A percentile compares a stretch with the other conserved stretches of the same genome.
Conservation (phyloP, 2,329 filamentous ascomycete genomes). For the Fusarium foetens region DNA sequence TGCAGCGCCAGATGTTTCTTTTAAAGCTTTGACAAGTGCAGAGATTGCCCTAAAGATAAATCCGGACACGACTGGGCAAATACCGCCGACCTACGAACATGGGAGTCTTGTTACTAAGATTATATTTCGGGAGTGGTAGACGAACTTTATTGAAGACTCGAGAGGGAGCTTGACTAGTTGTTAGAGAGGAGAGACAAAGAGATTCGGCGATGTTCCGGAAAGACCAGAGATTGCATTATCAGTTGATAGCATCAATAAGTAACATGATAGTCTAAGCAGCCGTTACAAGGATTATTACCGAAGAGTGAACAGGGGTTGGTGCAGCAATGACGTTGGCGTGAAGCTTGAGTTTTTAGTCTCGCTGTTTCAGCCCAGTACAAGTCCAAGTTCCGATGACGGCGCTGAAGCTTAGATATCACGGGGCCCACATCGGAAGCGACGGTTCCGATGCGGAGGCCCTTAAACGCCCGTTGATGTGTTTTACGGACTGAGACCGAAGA, state of each 20-base stretch:
- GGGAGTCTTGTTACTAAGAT: constrained; percentile 26
- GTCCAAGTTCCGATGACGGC: constrained; percentile 38
- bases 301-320: constrained; percentile 19
- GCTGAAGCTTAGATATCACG: background rate
- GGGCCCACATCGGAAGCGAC: constrained; percentile 35
- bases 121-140: constrained; percentile 53
- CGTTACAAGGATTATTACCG: constrained; percentile 39
- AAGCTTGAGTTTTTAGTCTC: constrained; percentile 28
- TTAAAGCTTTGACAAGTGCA: constrained; percentile 8
- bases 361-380: constrained; percentile 29
- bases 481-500: background rate
- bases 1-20: constrained; percentile 2
- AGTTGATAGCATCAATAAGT: constrained; percentile 36
- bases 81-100: constrained; percentile 21
- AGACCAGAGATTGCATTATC: constrained; percentile 27
- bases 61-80: background rate
- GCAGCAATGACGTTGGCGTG: constrained; percentile 34
- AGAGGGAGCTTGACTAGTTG: background rate
- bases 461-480: background rate
- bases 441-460: constrained; percentile 27
- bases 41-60: constrained; percentile 5
- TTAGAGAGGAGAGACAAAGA: constrained; percentile 2
- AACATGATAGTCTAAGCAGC: constrained; percentile 18
- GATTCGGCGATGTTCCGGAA: constrained; percentile 21
- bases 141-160: constrained; percentile 45